Base-by-base conservation (phyloP, 495 filamentous ascomycete genomes). In the Penicillium pulvis region DNA sequence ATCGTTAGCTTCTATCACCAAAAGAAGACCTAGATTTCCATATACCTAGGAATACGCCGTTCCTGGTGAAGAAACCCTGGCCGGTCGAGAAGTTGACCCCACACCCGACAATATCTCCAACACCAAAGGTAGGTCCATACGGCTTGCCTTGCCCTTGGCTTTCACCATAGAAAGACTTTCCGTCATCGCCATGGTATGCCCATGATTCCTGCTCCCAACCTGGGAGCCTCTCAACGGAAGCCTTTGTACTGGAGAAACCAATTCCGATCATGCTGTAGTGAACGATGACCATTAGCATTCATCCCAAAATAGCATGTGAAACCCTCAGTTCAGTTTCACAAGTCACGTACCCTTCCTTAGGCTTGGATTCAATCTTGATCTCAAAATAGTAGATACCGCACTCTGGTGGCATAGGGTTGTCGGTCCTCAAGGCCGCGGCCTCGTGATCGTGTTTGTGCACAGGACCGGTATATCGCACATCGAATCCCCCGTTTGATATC, bases 111-210 rank as follows among this genome's bases (percentile, higher is more conserved):
- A 87, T 86, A 77, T 99, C 94, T n/a, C 83, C 75, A 33, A 80
- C 79, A 4, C 80, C 81, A 69, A 91, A 97, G 4, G 81, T 84
- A 23, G 85, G 85, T 0, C 90, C 91, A 68, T 92, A 97, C 7
- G 80, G 68, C 65, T 91, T 91, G 8, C 93, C 91, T 39, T 84
- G 83, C 19, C 83, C 86, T 49, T 87, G 82, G 42, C 63, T 73
- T 55, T 81, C 78, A 20, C 87, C 85, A 46, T 87, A 84, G 66
- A 95, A 99, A 44, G 85, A 85, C 61, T 93, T 86, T 30, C 94
- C 94, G 71, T 99, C 94, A 69, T 99, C 95, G 24, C 94, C 93
- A 67, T 99, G 94, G 67, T 96, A 99, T 36, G 90, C 94, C 91
- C 91, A 99, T 2, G 92, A 97, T 43, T 97, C 92, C 20, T 86